Evolutionary conservation across 2,329 filamentous ascomycete genomes (phyloP), one percentile per base, ranked within the genome.

Genomic region (Ophiostoma montium): DNA sequence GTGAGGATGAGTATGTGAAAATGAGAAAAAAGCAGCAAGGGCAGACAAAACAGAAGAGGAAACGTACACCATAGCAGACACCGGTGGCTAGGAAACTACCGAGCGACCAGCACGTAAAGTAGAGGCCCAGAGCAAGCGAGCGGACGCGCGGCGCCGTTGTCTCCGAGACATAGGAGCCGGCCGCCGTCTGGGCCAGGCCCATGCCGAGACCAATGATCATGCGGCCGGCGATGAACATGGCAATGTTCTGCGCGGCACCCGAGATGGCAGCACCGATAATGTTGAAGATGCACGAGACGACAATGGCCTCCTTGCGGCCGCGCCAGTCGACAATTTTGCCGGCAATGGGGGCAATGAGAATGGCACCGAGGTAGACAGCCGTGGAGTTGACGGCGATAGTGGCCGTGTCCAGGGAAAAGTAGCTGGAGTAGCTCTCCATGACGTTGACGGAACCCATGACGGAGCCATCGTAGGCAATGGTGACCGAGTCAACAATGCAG

Each of bases 381-480:
- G 57, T 55, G 7, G 59, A 59, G 53, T 64, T 64, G 32, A 64
- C 50, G 7, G 60, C 58, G 16, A 54, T 60, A 13, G 61, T 64
- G 5, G 61, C 57, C 0, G 61, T 64, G 9, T 52, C 59, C n/a
- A 65, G 53, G 12, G 55, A 32, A 50, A 65, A 65, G 50, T 64
- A 65, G 12, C 55, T 53, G 3, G 46, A 48, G 53, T 65, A 65
- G 3, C 55, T 54, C 11, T 59, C 57, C 59, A 65, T 58, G n/a
- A 63, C 58, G 44, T 64, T 64, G 41, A 66, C 51, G 31, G 54
- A 56, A 36, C 59, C 59, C 62, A 66, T 64, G 16, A 63, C 39
- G 13, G 60, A 62, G 42, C 57, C 55, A 50, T 64, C 59, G 47
- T 60, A 63, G n/a, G 58, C 61, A 31, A 60, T 53, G 23, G 52